Conservation (phyloP, 768 basidiomycete genomes). For the Naganishia kalamii region DNA sequence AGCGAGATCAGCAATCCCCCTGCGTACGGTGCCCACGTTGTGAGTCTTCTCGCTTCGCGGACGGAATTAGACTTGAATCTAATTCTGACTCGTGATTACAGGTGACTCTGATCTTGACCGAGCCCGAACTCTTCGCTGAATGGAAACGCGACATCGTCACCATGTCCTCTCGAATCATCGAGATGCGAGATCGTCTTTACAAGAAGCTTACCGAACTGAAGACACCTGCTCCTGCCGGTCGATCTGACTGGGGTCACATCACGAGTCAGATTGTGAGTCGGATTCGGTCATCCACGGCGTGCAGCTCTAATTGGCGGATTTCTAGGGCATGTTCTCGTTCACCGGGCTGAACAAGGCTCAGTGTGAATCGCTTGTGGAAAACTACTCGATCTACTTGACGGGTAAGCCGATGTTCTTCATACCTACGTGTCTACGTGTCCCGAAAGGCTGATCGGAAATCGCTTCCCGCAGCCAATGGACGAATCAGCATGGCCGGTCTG, state of each 20-base stretch:
- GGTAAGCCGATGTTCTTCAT: conserved; percentile 28
- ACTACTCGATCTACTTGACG: conserved; percentile 32
- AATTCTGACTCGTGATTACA: background rate
- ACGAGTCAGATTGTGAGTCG: conserved; percentile 62
- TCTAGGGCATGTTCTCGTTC: conserved; percentile 81
- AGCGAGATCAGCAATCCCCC: conserved; percentile 61
- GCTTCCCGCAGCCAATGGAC: conserved; percentile 49
- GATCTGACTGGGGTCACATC: conserved; percentile 71
- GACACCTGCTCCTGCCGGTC: conserved; percentile 59
- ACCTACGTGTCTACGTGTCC: background rate
- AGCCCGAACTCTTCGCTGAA: conserved; percentile 27
- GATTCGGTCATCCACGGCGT: background rate
- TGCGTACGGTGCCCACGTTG: conserved; percentile 69
- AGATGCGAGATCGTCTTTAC: conserved; percentile 73
- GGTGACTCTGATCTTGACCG: conserved; percentile 30
- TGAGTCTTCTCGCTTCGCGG: background rate
- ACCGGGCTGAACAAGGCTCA: conserved; percentile 35
- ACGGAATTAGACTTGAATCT: background rate
- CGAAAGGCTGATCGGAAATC: background rate
- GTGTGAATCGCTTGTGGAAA: conserved; percentile 27
- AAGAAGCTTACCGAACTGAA: conserved; percentile 64
- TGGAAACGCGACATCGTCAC: conserved; percentile 62
- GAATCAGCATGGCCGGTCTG: conserved; percentile 87
- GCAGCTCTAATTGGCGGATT: background rate
- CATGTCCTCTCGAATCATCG: conserved; percentile 84